A percentile compares a stretch with the other conserved stretches of the same genome.
phyloP scores from a whole-genome alignment of 192 early-diverging fungal genomes.

The Coemansia sp. region DNA sequence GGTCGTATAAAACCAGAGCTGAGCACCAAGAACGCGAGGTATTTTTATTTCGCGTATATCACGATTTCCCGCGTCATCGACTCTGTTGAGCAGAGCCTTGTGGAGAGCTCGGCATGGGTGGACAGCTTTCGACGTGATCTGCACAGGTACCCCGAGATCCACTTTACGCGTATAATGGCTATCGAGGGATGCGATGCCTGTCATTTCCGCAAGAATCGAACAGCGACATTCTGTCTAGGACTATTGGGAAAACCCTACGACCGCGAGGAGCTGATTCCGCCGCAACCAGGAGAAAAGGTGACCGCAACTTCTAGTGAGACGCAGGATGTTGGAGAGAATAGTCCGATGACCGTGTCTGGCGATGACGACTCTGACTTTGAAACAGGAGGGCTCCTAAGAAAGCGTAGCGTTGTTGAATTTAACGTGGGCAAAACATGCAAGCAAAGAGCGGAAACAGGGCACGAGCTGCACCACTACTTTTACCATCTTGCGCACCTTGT shows the following conservation, averaged over 20 bases:
- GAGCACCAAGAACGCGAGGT: constrained; percentile 20
- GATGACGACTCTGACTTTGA: constrained; percentile 13
- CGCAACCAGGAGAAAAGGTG: constrained; percentile 5
- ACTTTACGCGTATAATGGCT: constrained; percentile 5
- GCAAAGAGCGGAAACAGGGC: constrained; percentile 29
- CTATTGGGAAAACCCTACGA: constrained; percentile 34
- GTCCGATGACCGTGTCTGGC: constrained; percentile 10
- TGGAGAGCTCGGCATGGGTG: constrained; percentile 46
- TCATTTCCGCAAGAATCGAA: constrained; percentile 40
- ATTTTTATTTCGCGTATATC: constrained; percentile 48
- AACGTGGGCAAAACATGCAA: constrained; percentile 39
- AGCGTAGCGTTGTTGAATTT: constrained; percentile 12
- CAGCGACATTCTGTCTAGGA: constrained; percentile 36
- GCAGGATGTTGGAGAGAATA: not conserved
- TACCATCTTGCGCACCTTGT: constrained; percentile 25
- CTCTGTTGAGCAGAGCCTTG: constrained; percentile 49
- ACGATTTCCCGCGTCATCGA: constrained; percentile 34
- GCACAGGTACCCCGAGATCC: constrained; percentile 27
- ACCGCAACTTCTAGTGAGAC: not conserved
- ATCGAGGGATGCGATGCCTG: constrained; percentile 48
- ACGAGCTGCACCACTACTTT: constrained; percentile 50
- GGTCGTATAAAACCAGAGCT: constrained; percentile 12
- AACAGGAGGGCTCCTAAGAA: not conserved
- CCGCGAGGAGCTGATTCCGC: constrained; percentile 27
- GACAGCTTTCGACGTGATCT: constrained; percentile 29